These are phyloP conservation scores for Teratosphaeria gauchensis DNA, from an alignment of 2,329 filamentous ascomycete species.

Conservation along the genomic window DNA sequence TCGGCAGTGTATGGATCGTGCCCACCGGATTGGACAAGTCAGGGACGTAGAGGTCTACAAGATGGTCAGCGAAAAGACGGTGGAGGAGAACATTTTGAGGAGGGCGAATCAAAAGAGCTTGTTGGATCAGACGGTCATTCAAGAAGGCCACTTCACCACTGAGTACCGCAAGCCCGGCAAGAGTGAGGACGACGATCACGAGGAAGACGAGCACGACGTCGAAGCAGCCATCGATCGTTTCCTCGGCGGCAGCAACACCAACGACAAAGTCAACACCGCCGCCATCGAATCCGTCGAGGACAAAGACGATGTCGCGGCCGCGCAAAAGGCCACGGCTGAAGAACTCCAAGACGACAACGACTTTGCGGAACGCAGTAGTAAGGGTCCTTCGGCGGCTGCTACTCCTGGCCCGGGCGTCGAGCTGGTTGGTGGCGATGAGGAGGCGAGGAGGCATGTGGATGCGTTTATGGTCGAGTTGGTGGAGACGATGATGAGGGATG, in stretches of 20 bases:
- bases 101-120: slow-evolving; percentile 97
- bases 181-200: slow-evolving; percentile 48
- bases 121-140: slow-evolving; percentile 95
- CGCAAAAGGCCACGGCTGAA: slow-evolving; percentile 79
- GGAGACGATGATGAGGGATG: slow-evolving; percentile 17
- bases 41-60: slow-evolving; percentile 95
- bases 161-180: slow-evolving; percentile 58
- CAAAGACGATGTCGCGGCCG: slow-evolving; percentile 79
- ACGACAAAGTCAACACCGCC: slow-evolving; percentile 50
- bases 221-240: slow-evolving; percentile 80
- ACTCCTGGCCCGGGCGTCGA: slow-evolving; percentile 22
- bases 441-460: slow-evolving; percentile 57
- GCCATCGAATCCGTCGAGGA: slow-evolving; percentile 88
- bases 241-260: slow-evolving; percentile 43
- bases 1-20: slow-evolving; percentile 96
- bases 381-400: slow-evolving; percentile 31
- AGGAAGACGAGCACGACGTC: slow-evolving; percentile 56
- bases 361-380: slow-evolving; percentile 48
- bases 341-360: slow-evolving; percentile 74
- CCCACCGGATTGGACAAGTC: slow-evolving; percentile 94
- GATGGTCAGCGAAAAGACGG: slow-evolving; percentile 55
- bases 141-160: slow-evolving; percentile 95
- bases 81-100: slow-evolving; percentile 93
- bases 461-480: slow-evolving; percentile 34
- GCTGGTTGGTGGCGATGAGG: slow-evolving; percentile 35